phyloP scores from a whole-genome alignment of 768 basidiomycete genomes.

The Tricholoma sp. region DNA sequence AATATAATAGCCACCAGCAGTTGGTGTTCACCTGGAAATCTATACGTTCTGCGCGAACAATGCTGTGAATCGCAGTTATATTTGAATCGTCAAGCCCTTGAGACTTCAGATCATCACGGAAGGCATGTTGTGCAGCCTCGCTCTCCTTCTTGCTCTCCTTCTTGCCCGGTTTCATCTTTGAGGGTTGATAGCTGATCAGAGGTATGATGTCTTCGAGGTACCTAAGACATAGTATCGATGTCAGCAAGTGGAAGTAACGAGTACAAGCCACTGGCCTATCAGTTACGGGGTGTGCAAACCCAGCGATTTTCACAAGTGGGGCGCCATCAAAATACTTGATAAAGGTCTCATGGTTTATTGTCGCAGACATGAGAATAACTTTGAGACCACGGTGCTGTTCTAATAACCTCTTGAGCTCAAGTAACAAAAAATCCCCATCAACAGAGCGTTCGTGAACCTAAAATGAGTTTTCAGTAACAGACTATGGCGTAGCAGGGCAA shows the following conservation, averaged over 20 bases:
- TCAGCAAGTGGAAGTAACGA: background rate
- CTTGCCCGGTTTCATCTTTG: constrained; percentile 22
- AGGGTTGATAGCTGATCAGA: constrained; percentile 48
- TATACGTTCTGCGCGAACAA: constrained; percentile 58
- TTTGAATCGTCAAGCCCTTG: constrained; percentile 48
- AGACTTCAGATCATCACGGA: constrained; percentile 44
- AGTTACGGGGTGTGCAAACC: constrained; percentile 70
- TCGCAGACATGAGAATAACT: constrained; percentile 90
- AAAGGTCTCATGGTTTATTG: constrained; percentile 88
- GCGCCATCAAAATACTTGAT: constrained; percentile 77
- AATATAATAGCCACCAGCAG: background rate
- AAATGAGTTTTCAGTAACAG: background rate
- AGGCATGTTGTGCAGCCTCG: constrained; percentile 40
- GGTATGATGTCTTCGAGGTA: constrained; percentile 82
- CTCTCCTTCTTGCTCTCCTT: no score
- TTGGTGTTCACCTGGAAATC: constrained; percentile 58
- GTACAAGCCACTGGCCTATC: constrained; percentile 50
- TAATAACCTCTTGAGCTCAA: constrained; percentile 77
- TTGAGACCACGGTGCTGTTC: constrained; percentile 61
- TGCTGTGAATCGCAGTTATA: constrained; percentile 52
- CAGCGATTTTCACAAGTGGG: constrained; percentile 80
- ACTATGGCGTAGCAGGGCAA: background rate
- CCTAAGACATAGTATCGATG: constrained; percentile 26
- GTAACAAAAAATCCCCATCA: constrained; percentile 84
- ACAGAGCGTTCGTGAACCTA: constrained; percentile 91